These are phyloP conservation scores for Geotrichum siamense DNA, from an alignment of 1,139 yeast species.

Conservation along the genomic window DNA sequence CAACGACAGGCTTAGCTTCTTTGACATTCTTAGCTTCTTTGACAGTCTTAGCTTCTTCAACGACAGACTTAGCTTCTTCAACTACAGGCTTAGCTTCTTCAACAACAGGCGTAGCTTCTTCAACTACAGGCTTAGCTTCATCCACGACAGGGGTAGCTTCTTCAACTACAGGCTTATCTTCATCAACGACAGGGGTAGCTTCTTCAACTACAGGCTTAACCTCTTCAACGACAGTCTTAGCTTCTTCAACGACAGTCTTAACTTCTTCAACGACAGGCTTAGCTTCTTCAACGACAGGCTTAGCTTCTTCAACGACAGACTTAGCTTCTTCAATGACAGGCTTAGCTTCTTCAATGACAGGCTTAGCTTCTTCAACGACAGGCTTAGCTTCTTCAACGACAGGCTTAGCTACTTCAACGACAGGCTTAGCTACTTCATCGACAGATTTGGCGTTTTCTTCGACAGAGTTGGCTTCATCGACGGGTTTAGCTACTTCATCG, in stretches of 20 bases:
- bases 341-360: constrained; percentile 1
- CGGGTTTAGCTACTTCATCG: neutral
- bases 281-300: neutral
- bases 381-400: too few relatives aligned
- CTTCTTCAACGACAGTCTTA: too few relatives aligned
- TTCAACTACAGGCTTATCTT: constrained; percentile 2
- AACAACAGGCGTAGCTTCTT: neutral
- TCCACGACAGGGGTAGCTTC: neutral
- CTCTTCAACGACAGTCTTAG: neutral
- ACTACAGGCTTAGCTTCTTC: constrained; percentile 10
- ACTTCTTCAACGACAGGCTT: constrained; percentile 11
- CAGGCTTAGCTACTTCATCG: neutral
- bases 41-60: neutral
- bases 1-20: constrained; percentile 1
- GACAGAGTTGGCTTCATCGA: constrained; percentile 8
- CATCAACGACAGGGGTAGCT: too few relatives aligned
- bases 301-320: neutral
- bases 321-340: neutral
- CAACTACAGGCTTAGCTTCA: too few relatives aligned
- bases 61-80: too few relatives aligned
- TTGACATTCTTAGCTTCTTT: constrained; percentile 1
- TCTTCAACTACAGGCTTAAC: too few relatives aligned
- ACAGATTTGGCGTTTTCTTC: too few relatives aligned
- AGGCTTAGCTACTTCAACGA: neutral
- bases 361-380: too few relatives aligned